These are phyloP conservation scores for Arabidopsis lyrata DNA, from an alignment of 441 rosid genomes.

Conservation along the genomic window DNA sequence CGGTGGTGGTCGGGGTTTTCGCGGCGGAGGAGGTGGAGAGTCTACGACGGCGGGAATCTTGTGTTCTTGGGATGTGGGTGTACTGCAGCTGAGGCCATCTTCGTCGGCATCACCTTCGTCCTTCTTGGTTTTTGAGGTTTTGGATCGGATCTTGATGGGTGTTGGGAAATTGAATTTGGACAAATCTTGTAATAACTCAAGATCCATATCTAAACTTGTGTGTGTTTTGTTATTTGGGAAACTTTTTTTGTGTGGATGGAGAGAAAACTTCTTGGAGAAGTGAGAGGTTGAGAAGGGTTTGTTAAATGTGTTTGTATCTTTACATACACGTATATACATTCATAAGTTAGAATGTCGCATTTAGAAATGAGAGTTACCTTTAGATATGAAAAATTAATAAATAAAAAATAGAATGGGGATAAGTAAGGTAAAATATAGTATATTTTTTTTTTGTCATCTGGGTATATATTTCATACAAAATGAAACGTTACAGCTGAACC, in stretches of 20 bases:
- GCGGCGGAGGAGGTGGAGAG: conserved; percentile 76
- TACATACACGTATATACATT: conserved; percentile 26
- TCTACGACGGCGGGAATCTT: conserved; percentile 59
- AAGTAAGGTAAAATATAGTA: conserved; percentile 32
- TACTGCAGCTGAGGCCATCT: conserved; percentile 47
- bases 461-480: too few relatives aligned
- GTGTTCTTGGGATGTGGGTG: conserved; percentile 73
- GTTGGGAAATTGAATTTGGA: conserved; percentile 42
- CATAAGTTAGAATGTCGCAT: conserved; percentile 29
- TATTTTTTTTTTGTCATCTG: too few relatives aligned
- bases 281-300: conserved; percentile 40
- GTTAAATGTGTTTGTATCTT: conserved; percentile 43
- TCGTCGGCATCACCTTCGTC: not conserved
- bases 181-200: conserved; percentile 50
- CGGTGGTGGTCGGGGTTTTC: conserved; percentile 55
- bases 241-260: conserved; percentile 28
- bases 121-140: not conserved
- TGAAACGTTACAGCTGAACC: too few relatives aligned
- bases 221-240: not conserved
- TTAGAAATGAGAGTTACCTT: conserved; percentile 35
- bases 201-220: conserved; percentile 48
- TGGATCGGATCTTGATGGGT: conserved; percentile 46
- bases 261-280: conserved; percentile 45
- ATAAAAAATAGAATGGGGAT: not conserved
- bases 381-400: conserved; percentile 7